A percentile compares a stretch with the other conserved stretches of the same genome.
Conservation (phyloP, 2,329 filamentous ascomycete species). For the Colletotrichum paranaense region DNA sequence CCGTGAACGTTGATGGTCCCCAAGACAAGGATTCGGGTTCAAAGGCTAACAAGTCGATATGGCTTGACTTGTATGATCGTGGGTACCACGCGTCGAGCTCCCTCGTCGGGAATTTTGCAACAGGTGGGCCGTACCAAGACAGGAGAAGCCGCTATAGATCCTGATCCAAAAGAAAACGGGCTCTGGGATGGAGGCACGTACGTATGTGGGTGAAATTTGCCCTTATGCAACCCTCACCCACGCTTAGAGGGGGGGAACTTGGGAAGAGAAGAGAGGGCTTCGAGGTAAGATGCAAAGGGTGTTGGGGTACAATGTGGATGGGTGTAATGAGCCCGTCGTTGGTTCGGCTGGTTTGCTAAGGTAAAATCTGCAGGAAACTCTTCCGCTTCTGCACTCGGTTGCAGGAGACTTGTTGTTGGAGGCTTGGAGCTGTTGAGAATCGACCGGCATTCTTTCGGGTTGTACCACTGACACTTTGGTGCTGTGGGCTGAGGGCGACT, state of each 20-base stretch:
- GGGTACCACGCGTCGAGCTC: constrained; percentile 7
- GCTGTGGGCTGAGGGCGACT: constrained; percentile 23
- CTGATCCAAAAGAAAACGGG: background rate
- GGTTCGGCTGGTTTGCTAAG: constrained; percentile 20
- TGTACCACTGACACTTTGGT: constrained; percentile 24
- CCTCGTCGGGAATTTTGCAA: constrained; percentile 20
- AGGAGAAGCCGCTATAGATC: background rate
- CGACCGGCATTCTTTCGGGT: constrained; percentile 30
- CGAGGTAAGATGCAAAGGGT: background rate
- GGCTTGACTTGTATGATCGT: constrained; percentile 24
- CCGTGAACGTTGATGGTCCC: background rate
- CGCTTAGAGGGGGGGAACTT: background rate
- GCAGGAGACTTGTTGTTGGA: constrained; percentile 25
- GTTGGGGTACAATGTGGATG: constrained; percentile 8
- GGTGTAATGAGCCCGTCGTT: constrained; percentile 14
- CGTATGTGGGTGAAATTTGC: background rate
- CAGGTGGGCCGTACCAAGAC: constrained; percentile 6
- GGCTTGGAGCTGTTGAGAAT: constrained; percentile 17
- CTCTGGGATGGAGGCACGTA: background rate
- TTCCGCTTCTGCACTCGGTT: constrained; percentile 29
- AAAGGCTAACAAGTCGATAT: constrained; percentile 2
- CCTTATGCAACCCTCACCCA: constrained; percentile 5
- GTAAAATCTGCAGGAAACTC: constrained; percentile 28
- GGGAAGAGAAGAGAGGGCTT: background rate
- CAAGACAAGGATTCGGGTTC: constrained; percentile 3